Percentiles rank a stretch among this genome's conserved stretches.
Evolutionary conservation across 2,329 filamentous ascomycete genomes (phyloP).

Genomic region (Monilinia laxa): DNA sequence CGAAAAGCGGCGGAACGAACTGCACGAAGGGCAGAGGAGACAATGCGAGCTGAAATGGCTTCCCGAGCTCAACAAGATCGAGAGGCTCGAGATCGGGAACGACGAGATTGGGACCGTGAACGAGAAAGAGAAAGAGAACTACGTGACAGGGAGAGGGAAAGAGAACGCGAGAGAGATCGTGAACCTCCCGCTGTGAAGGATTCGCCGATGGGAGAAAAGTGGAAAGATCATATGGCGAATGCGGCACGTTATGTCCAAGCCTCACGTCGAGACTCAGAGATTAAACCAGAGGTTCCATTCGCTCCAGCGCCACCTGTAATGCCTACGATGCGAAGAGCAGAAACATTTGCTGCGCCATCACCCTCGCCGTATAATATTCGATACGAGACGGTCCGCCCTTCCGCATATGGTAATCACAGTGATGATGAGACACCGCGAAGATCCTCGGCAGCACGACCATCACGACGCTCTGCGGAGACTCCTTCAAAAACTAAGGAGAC

Average conservation of each 20-base stretch:
- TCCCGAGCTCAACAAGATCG: slow-evolving; percentile 21
- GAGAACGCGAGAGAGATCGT: slow-evolving; percentile 16
- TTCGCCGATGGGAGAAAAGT: slow-evolving; percentile 32
- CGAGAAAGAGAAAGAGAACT: slow-evolving; percentile 12
- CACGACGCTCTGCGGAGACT: slow-evolving; percentile 34
- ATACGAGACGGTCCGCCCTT: slow-evolving; percentile 30
- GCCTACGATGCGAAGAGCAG: slow-evolving; percentile 35
- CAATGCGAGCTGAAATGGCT: slow-evolving; percentile 24
- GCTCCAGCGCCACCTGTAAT: slow-evolving; percentile 24
- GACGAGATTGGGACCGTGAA: slow-evolving; percentile 17
- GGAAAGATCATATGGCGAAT: slow-evolving; percentile 33
- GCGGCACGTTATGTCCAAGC: slow-evolving; percentile 39
- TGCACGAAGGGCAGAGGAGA: slow-evolving; percentile 34
- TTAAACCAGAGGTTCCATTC: slow-evolving; percentile 21
- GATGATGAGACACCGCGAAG: slow-evolving; percentile 39
- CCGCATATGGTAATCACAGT: slow-evolving; percentile 24
- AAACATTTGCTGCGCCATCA: slow-evolving; percentile 35
- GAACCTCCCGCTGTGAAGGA: slow-evolving; percentile 20
- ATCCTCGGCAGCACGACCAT: slow-evolving; percentile 36
- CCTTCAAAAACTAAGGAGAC: slow-evolving; percentile 29
- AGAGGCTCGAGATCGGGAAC: slow-evolving; percentile 17
- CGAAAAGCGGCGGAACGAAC: slow-evolving; percentile 35
- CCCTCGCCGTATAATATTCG: slow-evolving; percentile 31
- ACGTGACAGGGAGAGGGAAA: background rate
- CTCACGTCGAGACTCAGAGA: slow-evolving; percentile 30